Conservation (phyloP, 2,329 filamentous ascomycete genomes). For the Furcasterigmium furcatum region DNA sequence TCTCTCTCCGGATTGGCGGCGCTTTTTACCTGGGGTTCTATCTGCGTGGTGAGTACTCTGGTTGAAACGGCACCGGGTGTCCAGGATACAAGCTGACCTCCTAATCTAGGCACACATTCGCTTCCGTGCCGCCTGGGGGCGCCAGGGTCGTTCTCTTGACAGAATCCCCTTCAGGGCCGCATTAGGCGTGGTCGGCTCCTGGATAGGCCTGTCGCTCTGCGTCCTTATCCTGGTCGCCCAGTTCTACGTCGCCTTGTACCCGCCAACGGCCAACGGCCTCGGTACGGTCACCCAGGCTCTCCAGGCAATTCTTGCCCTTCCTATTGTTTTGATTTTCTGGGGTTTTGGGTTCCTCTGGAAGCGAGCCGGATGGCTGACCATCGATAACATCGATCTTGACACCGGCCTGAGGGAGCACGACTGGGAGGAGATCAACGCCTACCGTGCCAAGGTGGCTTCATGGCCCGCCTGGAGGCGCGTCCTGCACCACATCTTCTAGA, state of each 20-base stretch:
- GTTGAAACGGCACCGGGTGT: too few relatives aligned
- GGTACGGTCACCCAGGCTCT: slow-evolving; percentile 7
- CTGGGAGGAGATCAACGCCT: slow-evolving; percentile 59
- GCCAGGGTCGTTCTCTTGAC: slow-evolving; percentile 56
- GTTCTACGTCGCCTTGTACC: slow-evolving; percentile 47
- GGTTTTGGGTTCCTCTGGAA: slow-evolving; percentile 61
- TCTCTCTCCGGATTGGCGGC: slow-evolving; percentile 60
- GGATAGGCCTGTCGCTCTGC: slow-evolving; percentile 55
- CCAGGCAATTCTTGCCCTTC: slow-evolving; percentile 46
- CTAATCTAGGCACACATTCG: slow-evolving; percentile 55
- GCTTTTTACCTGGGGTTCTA: slow-evolving; percentile 64
- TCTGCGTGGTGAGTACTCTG: slow-evolving; percentile 42
- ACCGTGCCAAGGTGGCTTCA: slow-evolving; percentile 43
- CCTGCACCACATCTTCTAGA: slow-evolving; percentile 32
- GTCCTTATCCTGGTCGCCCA: slow-evolving; percentile 47
- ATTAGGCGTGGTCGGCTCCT: slow-evolving; percentile 60
- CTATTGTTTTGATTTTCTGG: slow-evolving; percentile 55
- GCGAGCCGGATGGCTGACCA: slow-evolving; percentile 54
- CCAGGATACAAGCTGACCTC: neutral
- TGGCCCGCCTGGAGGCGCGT: slow-evolving; percentile 49
- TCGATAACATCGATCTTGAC: slow-evolving; percentile 63
- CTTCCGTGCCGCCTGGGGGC: slow-evolving; percentile 58
- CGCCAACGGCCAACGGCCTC: slow-evolving; percentile 22
- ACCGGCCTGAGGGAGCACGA: slow-evolving; percentile 61
- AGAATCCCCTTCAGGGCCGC: slow-evolving; percentile 62